phyloP scores from a whole-genome alignment of 257 asterid genomes.

The Solanum chaucha region DNA sequence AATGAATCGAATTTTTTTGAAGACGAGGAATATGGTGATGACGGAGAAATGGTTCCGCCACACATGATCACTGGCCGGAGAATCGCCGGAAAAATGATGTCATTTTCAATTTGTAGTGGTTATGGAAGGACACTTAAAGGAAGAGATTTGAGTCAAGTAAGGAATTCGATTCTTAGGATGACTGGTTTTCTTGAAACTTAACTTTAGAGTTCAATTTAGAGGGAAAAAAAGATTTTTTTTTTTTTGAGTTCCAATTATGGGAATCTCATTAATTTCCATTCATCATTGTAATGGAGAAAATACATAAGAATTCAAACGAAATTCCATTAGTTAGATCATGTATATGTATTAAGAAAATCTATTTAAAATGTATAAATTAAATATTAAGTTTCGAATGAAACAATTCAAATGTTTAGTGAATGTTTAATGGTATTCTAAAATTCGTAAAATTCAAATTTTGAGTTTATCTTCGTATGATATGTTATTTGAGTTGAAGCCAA shows the following conservation, averaged over 20 bases:
- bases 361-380: background rate
- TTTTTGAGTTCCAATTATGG: background rate
- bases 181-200: conserved; percentile 85
- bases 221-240: background rate
- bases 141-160: conserved; percentile 67
- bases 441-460: background rate
- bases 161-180: conserved; percentile 70
- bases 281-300: conserved; percentile 3
- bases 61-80: conserved; percentile 65
- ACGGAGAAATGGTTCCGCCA: conserved; percentile 64
- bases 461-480: background rate
- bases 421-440: too few species aligned
- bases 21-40: background rate
- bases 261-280: background rate
- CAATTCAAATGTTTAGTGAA: background rate
- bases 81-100: conserved; percentile 55
- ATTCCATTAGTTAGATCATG: background rate
- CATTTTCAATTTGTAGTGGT: conserved; percentile 74
- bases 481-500: background rate
- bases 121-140: conserved; percentile 84
- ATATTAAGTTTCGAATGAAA: background rate
- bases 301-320: background rate
- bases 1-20: background rate
- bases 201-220: background rate
- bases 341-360: background rate